Evolutionary conservation across 352 stramenopile genomes (phyloP).

Genomic region (Pythium pyrilobum): DNA sequence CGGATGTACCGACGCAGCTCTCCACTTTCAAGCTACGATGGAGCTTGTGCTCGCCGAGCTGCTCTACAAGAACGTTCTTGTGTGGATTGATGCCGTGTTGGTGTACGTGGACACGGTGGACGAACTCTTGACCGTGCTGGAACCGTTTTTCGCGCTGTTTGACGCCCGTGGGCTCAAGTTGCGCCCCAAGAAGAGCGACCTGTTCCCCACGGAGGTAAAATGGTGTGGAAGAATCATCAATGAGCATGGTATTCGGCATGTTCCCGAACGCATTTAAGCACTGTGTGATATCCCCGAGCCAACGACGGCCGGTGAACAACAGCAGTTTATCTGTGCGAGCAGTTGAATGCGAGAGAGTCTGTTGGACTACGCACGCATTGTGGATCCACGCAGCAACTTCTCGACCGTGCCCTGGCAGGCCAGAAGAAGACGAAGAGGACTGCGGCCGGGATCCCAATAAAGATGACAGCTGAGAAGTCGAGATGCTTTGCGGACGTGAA

Average conservation of each 20-base stretch:
- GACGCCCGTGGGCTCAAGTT: conserved; percentile 14
- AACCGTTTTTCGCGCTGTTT: conserved; percentile 6
- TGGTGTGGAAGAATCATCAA: conserved; percentile 11
- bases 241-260: neutral
- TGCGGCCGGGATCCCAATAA: neutral
- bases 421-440: conserved; percentile 6
- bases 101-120: conserved; percentile 11
- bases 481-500: neutral
- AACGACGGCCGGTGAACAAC: conserved; percentile 5
- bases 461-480: neutral
- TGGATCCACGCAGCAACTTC: conserved; percentile 2
- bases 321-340: conserved; percentile 13
- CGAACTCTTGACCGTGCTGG: conserved; percentile 1
- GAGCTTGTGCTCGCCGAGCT: conserved; percentile 4
- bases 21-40: conserved; percentile 23
- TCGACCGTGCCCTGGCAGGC: neutral
- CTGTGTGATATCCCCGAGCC: neutral
- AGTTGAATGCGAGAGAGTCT: conserved; percentile 18
- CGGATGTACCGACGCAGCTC: conserved; percentile 13
- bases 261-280: conserved; percentile 2
- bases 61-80: conserved; percentile 17
- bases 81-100: conserved; percentile 24
- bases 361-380: conserved; percentile 7
- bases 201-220: conserved; percentile 2
- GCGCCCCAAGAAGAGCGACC: neutral